Evolutionary conservation across 163 green algal genomes (phyloP).

Genomic region (Prototheca cutis): DNA sequence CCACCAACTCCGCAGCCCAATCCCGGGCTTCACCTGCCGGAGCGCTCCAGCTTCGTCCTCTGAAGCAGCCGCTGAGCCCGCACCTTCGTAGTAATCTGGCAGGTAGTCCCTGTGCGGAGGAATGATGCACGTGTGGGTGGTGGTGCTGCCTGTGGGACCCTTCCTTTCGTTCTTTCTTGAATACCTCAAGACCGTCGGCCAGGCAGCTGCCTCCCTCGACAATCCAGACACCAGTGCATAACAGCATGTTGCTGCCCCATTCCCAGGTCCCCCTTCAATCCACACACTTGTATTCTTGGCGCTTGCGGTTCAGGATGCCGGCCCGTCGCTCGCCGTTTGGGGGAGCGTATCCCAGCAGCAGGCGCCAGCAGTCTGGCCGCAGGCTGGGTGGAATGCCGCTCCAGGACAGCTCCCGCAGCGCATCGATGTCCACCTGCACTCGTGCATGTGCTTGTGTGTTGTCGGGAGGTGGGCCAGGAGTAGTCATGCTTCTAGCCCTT

Average conservation of each 20-base stretch:
- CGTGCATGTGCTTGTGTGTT: too few species aligned
- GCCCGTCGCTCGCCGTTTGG: slow-evolving; percentile 52
- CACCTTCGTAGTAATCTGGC: slow-evolving; percentile 70
- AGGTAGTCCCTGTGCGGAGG: slow-evolving; percentile 49
- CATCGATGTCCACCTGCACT: slow-evolving; percentile 73
- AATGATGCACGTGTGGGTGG: too few species aligned
- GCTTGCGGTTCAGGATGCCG: slow-evolving; percentile 56
- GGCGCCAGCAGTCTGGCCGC: slow-evolving; percentile 65
- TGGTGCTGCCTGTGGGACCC: too few species aligned
- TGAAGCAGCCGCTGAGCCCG: slow-evolving; percentile 14
- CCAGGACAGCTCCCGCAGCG: slow-evolving; percentile 66
- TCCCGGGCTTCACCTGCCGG: slow-evolving; percentile 42
- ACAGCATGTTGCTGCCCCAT: too few species aligned
- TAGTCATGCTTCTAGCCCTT: too few species aligned
- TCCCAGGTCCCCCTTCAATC: background rate
- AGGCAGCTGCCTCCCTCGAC: too few species aligned
- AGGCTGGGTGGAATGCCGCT: slow-evolving; percentile 62
- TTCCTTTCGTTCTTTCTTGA: too few species aligned
- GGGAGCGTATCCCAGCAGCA: slow-evolving; percentile 80
- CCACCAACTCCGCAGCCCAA: too few species aligned
- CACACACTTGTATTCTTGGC: slow-evolving; percentile 53
- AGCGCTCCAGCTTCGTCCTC: slow-evolving; percentile 65
- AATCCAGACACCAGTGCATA: too few species aligned
- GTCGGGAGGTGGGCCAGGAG: too few species aligned
- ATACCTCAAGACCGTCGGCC: too few species aligned